Evolutionary conservation across 2,329 filamentous ascomycete genomes (phyloP), one percentile per base, ranked within the genome.

Genomic region (Cadophora sp.): DNA sequence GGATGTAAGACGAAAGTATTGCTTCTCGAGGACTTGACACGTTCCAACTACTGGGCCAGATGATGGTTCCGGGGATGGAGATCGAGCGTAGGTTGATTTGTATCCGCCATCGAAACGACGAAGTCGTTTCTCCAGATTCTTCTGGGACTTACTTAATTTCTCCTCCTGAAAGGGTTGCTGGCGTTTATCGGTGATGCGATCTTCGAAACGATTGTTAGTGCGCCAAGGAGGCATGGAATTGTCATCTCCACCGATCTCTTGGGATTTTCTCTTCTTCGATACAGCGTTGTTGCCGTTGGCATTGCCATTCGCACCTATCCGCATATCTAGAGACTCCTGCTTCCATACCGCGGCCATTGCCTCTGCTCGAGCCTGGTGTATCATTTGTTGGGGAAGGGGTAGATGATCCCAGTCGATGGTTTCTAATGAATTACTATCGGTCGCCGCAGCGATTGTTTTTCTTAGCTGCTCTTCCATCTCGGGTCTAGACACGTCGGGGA

Each of bases 1-100:
- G 37, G 94, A 90, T 22, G 95, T 99, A 79, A 99, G 86, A 71
- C 96, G 94, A 77, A 98, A 92, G 78, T 97, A 99, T 77, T 89
- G 91, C 85, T 99, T 99, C 81, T 98, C 95, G 74, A 98, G 84
- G 27, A 85, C 86, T 80, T 94, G 87, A 79, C 91, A 95, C 56
- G 92, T 93, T 73, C 96, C 96, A 69, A 97, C 87, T 40, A 98
- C 90, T 11, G 96, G 96, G 43, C 89, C 89, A 65, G 85, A 81
- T 65, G 84, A 79, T 73, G 88, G 82, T 75, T 84, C 83, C 26
- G 88, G 87, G 62, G 84, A 87, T 14, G 86, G 85, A 34, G 86
- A 86, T 70, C 83, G 81, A 61, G 76, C 73, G 72, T 86, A 84
- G 16, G 83, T 80, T 12, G 84, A 83, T 74, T 86, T 86, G 77